A percentile compares a stretch with the other conserved stretches of the same genome.
These are phyloP conservation scores for Coprinopsis strossmayeri DNA, from an alignment of 768 basidiomycete genomes.

Conservation along the genomic window DNA sequence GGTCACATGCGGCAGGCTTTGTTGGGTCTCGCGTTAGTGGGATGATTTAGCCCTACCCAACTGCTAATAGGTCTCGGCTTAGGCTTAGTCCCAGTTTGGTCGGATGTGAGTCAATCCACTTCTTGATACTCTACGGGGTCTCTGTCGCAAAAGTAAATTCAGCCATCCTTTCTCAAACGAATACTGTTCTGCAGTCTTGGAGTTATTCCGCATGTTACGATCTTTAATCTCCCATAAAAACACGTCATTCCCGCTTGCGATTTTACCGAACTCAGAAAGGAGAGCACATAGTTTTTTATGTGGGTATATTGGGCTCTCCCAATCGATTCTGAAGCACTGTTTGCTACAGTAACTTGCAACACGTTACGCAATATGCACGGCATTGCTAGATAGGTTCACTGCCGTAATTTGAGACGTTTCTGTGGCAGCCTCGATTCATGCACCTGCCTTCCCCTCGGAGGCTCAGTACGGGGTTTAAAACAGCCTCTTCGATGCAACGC, in stretches of 20 bases:
- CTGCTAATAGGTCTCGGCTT: too few relatives aligned
- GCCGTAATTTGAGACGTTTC: background rate
- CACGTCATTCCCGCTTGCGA: background rate
- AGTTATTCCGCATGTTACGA: too few relatives aligned
- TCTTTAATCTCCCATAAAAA: too few relatives aligned
- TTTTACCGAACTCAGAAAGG: background rate
- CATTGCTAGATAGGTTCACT: background rate
- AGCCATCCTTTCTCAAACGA: too few relatives aligned
- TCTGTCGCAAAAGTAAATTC: too few relatives aligned
- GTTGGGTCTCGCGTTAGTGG: too few relatives aligned
- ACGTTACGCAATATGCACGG: background rate
- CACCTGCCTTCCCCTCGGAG: background rate
- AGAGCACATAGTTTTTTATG: background rate
- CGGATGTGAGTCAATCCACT: too few relatives aligned
- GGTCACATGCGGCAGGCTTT: too few relatives aligned
- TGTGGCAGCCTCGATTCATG: background rate
- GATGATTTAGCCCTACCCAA: too few relatives aligned
- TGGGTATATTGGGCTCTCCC: background rate
- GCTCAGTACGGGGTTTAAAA: background rate
- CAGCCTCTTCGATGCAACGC: background rate
- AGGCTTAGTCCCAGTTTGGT: too few relatives aligned
- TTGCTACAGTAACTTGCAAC: background rate
- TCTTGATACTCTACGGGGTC: too few relatives aligned
- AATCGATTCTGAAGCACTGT: background rate
- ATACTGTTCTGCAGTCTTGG: too few relatives aligned